These are phyloP conservation scores for Pseudogymnoascus sp. DNA, from an alignment of 2,329 filamentous ascomycete genomes.

Conservation along the genomic window DNA sequence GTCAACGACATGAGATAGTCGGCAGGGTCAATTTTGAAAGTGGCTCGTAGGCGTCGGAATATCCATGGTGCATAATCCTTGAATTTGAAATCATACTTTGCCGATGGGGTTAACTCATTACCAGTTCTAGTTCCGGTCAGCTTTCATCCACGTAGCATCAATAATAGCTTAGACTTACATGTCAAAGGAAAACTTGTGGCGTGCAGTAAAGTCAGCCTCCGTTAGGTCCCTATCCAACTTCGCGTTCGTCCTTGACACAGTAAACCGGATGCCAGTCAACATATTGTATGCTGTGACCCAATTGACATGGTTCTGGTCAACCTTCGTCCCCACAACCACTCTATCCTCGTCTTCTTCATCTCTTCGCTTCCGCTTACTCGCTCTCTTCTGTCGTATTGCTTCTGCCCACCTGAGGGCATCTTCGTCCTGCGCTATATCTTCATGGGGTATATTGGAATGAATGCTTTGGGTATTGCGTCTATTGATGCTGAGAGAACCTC, in stretches of 20 bases:
- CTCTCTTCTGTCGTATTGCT: conserved; percentile 82
- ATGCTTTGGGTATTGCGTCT: conserved; percentile 77
- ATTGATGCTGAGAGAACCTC: conserved; percentile 76
- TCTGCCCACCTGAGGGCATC: conserved; percentile 90
- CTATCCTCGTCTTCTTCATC: conserved; percentile 90
- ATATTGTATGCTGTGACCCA: conserved; percentile 99
- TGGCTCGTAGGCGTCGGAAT: conserved; percentile 81
- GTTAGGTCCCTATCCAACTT: conserved; percentile 89
- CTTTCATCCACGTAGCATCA: conserved; percentile 6
- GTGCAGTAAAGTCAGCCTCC: conserved; percentile 84
- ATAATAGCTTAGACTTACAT: conserved; percentile 54
- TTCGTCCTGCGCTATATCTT: conserved; percentile 80
- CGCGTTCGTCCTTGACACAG: conserved; percentile 90
- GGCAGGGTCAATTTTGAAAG: conserved; percentile 87
- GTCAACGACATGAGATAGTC: conserved; percentile 98
- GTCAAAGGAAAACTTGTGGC: conserved; percentile 98
- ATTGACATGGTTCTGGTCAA: conserved; percentile 94
- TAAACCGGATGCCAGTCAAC: conserved; percentile 96
- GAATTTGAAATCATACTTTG: conserved; percentile 99
- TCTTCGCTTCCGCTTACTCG: conserved; percentile 73
- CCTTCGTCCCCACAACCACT: conserved; percentile 92
- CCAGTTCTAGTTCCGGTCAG: conserved; percentile 60
- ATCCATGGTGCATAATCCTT: conserved; percentile 99
- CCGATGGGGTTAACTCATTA: conserved; percentile 93
- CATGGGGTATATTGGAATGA: conserved; percentile 74